Evolutionary conservation across 331 rosid genomes (phyloP), one percentile per base, ranked within the genome.

Genomic region (Ulmus americana): DNA sequence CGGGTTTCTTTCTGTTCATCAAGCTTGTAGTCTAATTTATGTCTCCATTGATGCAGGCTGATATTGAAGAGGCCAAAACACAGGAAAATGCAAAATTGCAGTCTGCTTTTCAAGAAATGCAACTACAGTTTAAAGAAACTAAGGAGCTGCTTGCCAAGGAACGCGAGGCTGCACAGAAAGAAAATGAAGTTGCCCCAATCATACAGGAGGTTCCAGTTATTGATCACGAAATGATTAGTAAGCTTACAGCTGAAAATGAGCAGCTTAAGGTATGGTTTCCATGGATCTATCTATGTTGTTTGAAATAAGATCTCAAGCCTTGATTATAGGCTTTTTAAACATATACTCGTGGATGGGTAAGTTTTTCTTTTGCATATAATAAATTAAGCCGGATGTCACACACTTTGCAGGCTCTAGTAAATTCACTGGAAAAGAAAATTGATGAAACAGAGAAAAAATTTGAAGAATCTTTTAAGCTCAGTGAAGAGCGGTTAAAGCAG

Each of bases 401-500:
- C 64, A 39, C 61, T 63, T 81, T 72, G 67, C 80, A 94, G 98
- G 90, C 82, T 55, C 67, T 76, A 63, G 90, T 89, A 39, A 83
- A 63, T 68, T 79, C 91, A 61, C 80, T 89, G 74, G 97, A 87
- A 79, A 85, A 63, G 71, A 85, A 80, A 81, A 73, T 90, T 77
- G 89, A 85, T 35, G 95, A 85, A 84, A 49, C 85, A 10, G 90
- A 90, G 77, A 90, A 69, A 68, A 90, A 68, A 74, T 80, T 77
- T 65, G 92, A 84, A 62, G 95, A 88, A 79, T 42, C 71, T 56
- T 85, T 51, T 79, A 82, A 20, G 77, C 72, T 83, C 53, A 75
- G 99, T 73, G 90, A 90, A 60, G 95, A 94, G 64, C 86, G 95
- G 59, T 78, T 84, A 81, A 87, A 78, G 76, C 99, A 85, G 81